Evolutionary conservation across 2,329 filamentous ascomycete genomes (phyloP).

Genomic region (Stachybotrys elegans): DNA sequence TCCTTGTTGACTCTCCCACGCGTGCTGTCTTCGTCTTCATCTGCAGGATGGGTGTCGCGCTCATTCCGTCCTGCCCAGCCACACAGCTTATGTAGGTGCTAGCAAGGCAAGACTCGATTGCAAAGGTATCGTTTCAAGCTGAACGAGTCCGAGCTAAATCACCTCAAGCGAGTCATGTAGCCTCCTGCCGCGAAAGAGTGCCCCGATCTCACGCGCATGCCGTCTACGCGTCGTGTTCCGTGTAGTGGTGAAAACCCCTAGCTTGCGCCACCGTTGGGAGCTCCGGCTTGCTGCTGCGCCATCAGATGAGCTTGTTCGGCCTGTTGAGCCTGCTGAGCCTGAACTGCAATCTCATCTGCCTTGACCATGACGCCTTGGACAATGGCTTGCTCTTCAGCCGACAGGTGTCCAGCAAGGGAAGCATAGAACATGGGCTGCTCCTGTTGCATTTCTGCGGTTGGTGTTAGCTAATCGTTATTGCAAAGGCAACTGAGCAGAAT

Average conservation of each 20-base stretch:
- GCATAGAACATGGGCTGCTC: slow-evolving; percentile 87
- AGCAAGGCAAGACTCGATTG: too few relatives aligned
- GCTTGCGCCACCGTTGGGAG: slow-evolving; percentile 19
- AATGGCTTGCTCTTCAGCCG: slow-evolving; percentile 73
- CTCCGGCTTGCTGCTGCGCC: slow-evolving; percentile 21
- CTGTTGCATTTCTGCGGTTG: slow-evolving; percentile 68
- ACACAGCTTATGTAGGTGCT: too few relatives aligned
- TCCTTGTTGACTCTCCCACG: too few relatives aligned
- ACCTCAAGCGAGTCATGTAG: too few relatives aligned
- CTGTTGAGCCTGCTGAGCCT: slow-evolving; percentile 12
- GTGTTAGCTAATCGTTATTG: not conserved
- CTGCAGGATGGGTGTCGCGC: too few relatives aligned
- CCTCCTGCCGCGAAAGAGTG: too few relatives aligned
- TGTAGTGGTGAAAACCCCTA: too few relatives aligned
- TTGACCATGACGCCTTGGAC: slow-evolving; percentile 74
- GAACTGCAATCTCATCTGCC: slow-evolving; percentile 36
- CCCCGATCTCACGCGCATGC: too few relatives aligned
- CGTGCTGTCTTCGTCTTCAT: too few relatives aligned
- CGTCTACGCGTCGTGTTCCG: not conserved
- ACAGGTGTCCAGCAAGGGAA: slow-evolving; percentile 72
- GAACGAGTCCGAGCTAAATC: too few relatives aligned
- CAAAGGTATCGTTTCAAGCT: too few relatives aligned
- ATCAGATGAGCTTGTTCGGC: slow-evolving; percentile 21
- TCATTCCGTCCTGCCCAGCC: too few relatives aligned
- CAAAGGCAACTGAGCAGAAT: not conserved